Evolutionary conservation across 129 eudicot species (phyloP), one percentile per base, ranked within the genome.

Genomic region (Scalesia atractyloides): DNA sequence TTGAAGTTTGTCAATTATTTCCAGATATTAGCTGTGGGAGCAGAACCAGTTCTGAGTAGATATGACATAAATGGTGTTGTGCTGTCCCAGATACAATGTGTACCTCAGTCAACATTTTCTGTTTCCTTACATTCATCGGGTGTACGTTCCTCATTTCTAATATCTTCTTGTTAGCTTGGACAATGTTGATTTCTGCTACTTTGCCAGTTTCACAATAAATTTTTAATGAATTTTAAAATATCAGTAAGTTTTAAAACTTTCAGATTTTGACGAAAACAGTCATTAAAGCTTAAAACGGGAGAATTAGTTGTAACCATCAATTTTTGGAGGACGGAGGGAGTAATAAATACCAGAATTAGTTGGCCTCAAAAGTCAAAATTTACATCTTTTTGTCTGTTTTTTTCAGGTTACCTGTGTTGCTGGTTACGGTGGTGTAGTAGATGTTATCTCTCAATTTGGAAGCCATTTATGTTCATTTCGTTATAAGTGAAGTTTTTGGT

Each of bases 21-120:
- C 60, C 88, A 94, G 97, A 85, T 95, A 81, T 66, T 90, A 80
- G 89, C 94, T 26, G 99, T 95, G 79, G 99, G 99, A 68, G 89
- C 99, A 26, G 89, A 88, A 80, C 88, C 99, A 22, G 53, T 84
- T 11, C 82, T 95, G 20, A 95, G 85, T 76, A 87, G 99, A 68
- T 84, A 69, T 48, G 88, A 95, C 86, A 81, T 90, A 84, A 86
- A 90, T 64, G 99, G 96, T 71, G 82, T 56, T 70, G 51, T 84
- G 85, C 75, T 95, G 33, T 90, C 97, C 9, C 94, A 86, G 81
- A 90, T 84, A 61, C 88, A 82, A 26, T 90, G 97, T 77, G 86
- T 95, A 61, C 96, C 99, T 19, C 91, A 58, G 60, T 95, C 99
- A 4, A 78, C 82, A 43, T 95, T 95, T 86, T 95, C 99, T 33